phyloP scores from a whole-genome alignment of 495 filamentous ascomycete species.

The Aspergillus cristatus region DNA sequence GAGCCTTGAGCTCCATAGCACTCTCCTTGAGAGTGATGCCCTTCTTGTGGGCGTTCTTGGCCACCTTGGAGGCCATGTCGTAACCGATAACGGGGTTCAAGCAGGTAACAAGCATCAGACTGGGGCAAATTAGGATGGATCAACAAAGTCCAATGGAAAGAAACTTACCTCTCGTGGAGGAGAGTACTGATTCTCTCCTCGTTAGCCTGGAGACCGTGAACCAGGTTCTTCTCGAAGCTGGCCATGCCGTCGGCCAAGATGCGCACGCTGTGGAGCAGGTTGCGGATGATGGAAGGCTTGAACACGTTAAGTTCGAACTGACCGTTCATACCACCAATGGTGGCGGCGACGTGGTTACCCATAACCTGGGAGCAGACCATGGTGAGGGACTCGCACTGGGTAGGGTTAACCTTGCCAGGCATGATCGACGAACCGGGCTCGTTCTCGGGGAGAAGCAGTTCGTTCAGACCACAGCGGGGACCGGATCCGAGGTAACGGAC shows the following conservation, averaged over 20 bases:
- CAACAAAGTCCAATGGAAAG: neutral
- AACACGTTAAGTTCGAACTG: constrained; percentile 99
- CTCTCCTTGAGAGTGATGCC: constrained; percentile 85
- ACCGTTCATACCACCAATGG: constrained; percentile 90
- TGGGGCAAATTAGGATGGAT: constrained; percentile 27
- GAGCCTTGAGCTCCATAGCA: constrained; percentile 84
- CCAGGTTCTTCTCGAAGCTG: constrained; percentile 88
- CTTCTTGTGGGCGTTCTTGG: constrained; percentile 99
- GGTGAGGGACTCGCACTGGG: constrained; percentile 93
- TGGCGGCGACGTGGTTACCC: constrained; percentile 88
- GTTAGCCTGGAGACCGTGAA: constrained; percentile 83
- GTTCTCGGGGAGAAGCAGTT: constrained; percentile 90
- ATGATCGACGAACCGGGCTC: constrained; percentile 97
- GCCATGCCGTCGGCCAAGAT: constrained; percentile 87
- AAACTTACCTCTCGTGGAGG: constrained; percentile 67
- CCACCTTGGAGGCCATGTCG: constrained; percentile 95
- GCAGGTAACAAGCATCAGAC: constrained; percentile 97
- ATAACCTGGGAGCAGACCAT: constrained; percentile 98
- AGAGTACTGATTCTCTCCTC: constrained; percentile 80
- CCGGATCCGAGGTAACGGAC: constrained; percentile 94
- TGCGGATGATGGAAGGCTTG: constrained; percentile 93
- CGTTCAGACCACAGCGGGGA: constrained; percentile 89
- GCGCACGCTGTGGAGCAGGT: constrained; percentile 82
- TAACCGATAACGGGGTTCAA: constrained; percentile 98
- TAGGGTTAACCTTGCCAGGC: constrained; percentile 99